Evolutionary conservation across 2,329 filamentous ascomycete genomes (phyloP).

Genomic region (Alternaria incomplexa): DNA sequence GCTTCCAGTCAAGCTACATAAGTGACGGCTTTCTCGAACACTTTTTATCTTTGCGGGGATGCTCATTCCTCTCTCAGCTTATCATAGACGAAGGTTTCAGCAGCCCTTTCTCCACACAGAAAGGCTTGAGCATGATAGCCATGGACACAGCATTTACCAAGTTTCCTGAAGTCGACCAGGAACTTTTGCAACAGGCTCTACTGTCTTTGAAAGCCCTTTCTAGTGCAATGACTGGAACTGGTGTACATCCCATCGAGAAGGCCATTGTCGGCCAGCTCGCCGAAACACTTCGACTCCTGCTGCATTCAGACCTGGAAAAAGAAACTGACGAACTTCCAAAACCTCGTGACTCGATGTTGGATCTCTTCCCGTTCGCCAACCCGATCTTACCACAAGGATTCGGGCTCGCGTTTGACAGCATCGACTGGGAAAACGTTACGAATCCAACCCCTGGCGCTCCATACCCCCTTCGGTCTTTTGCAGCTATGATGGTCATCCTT

Average conservation of each 20-base stretch:
- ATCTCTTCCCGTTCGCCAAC: slow-evolving; percentile 2
- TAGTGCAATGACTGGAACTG: background rate
- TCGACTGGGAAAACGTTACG: slow-evolving; percentile 15
- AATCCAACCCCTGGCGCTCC: slow-evolving; percentile 4
- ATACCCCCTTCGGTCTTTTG: slow-evolving; percentile 13
- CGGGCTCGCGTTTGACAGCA: background rate
- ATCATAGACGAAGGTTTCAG: slow-evolving; percentile 17
- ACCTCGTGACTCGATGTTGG: background rate
- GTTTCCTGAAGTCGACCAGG: slow-evolving; percentile 19
- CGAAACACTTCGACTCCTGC: slow-evolving; percentile 14
- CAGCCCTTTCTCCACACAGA: slow-evolving; percentile 19
- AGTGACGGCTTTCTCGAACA: slow-evolving; percentile 26
- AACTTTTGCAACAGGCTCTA: slow-evolving; percentile 14
- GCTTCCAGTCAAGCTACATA: slow-evolving; percentile 27
- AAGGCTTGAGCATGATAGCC: slow-evolving; percentile 4
- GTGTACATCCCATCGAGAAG: slow-evolving; percentile 15
- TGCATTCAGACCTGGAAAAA: background rate
- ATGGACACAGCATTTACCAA: slow-evolving; percentile 12
- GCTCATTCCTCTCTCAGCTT: slow-evolving; percentile 23
- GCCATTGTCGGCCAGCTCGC: slow-evolving; percentile 19
- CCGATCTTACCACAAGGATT: slow-evolving; percentile 10
- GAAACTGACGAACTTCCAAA: background rate
- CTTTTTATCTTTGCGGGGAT: slow-evolving; percentile 27
- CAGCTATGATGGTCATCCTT: slow-evolving; percentile 21
- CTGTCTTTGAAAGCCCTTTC: slow-evolving; percentile 15